Conservation (phyloP, 75 land plant genomes). For the Pinus taeda region DNA sequence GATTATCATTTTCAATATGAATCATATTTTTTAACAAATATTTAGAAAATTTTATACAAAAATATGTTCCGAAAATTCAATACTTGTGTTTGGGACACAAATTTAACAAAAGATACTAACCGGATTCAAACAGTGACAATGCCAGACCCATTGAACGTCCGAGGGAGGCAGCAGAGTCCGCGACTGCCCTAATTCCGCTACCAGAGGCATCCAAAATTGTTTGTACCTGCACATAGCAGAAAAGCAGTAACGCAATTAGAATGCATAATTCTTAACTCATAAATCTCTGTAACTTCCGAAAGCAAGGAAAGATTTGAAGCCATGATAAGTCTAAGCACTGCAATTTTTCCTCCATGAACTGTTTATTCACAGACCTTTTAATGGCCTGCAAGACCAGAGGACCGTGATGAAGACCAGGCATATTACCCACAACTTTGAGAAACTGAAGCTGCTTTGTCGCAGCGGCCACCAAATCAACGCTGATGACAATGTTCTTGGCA, state of each 20-base stretch:
- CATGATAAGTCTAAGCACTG: too few species aligned
- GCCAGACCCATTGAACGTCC: slow-evolving; percentile 93
- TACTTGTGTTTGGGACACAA: too few species aligned
- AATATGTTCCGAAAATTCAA: too few species aligned
- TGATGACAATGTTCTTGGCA: slow-evolving; percentile 5
- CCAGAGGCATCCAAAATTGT: slow-evolving; percentile 86
- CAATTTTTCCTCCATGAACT: background rate
- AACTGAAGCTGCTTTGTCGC: slow-evolving; percentile 40
- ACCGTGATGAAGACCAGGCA: slow-evolving; percentile 34
- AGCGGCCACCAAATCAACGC: slow-evolving; percentile 56
- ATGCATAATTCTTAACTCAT: background rate
- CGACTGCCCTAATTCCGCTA: slow-evolving; percentile 33
- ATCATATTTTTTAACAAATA: too few species aligned
- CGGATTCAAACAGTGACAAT: slow-evolving; percentile 78
- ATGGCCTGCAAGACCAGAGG: slow-evolving; percentile 31
- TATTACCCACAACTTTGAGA: slow-evolving; percentile 28
- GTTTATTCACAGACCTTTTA: slow-evolving; percentile 23
- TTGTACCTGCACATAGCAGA: slow-evolving; percentile 48
- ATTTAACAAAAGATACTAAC: slow-evolving; percentile 23
- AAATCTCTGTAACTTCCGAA: background rate
- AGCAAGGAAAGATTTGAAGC: background rate
- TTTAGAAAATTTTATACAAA: too few species aligned
- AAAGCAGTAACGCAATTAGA: background rate
- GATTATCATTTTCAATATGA: too few species aligned
- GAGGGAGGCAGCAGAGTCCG: slow-evolving; percentile 60